Evolutionary conservation across 768 basidiomycete genomes (phyloP).

Genomic region (Rhizopogon roseolus): DNA sequence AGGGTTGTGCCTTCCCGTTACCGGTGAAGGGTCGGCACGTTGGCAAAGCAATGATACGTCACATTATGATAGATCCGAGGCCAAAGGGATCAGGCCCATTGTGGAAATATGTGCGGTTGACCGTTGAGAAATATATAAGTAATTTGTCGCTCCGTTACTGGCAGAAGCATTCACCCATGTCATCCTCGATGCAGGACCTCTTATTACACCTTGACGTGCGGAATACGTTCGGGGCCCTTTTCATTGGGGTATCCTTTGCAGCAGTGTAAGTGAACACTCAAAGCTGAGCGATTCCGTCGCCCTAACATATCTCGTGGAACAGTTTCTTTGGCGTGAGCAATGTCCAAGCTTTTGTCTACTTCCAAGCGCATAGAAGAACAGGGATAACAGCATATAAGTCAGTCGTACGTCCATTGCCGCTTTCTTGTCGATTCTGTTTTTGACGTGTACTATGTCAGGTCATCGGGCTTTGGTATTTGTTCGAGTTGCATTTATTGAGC

Average conservation of each 20-base stretch:
- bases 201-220: background rate
- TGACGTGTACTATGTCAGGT: background rate
- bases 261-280: background rate
- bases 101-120: too few species aligned
- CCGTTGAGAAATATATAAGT: too few species aligned
- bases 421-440: background rate
- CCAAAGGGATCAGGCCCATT: too few species aligned
- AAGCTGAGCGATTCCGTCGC: too few species aligned
- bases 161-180: background rate
- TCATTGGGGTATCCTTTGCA: background rate
- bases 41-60: too few species aligned
- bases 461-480: constrained; percentile 4
- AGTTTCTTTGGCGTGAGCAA: background rate
- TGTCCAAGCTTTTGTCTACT: background rate
- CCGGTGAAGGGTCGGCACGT: too few species aligned
- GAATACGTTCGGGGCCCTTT: background rate
- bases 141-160: too few species aligned
- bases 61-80: too few species aligned
- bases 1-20: too few species aligned
- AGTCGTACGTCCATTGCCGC: background rate
- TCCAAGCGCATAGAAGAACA: background rate
- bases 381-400: background rate
- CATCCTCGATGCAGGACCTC: background rate
- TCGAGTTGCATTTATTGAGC: background rate
- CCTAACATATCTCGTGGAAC: background rate